These are phyloP conservation scores for Thymus mandschuricus DNA, from an alignment of 257 asterid species.

Conservation along the genomic window DNA sequence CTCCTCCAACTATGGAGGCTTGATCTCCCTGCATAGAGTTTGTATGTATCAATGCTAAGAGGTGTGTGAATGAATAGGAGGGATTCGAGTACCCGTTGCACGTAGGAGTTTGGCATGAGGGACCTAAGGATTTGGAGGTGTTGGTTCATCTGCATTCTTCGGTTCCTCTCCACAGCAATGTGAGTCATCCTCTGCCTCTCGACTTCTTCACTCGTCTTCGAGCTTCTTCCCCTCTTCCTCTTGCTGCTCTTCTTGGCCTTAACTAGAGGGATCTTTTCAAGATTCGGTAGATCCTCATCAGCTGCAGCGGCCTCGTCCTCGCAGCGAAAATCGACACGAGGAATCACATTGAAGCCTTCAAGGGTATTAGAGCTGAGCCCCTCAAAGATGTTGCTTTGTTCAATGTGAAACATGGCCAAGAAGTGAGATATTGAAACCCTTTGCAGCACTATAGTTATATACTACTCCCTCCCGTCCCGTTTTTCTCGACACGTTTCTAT, in stretches of 20 bases:
- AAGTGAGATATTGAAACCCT: conserved; percentile 1
- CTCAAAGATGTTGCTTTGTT: conserved; percentile 30
- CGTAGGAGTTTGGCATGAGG: conserved; percentile 91
- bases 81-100: conserved; percentile 66
- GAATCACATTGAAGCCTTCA: conserved; percentile 19
- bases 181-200: conserved; percentile 97
- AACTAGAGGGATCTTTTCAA: conserved; percentile 30
- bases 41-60: background rate
- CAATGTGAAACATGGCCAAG: conserved; percentile 42
- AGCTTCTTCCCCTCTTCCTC: conserved; percentile 67
- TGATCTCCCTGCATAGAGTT: conserved; percentile 71
- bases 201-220: conserved; percentile 75
- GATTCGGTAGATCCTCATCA: conserved; percentile 32
- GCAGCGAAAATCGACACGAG: background rate
- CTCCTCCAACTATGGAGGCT: conserved; percentile 95
- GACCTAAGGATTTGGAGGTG: conserved; percentile 79
- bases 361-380: background rate
- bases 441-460: background rate
- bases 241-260: conserved; percentile 43
- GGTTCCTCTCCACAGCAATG: conserved; percentile 83
- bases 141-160: conserved; percentile 95
- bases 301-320: conserved; percentile 26
- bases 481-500: background rate
- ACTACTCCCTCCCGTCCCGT: no score
- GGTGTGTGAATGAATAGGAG: background rate